These are phyloP conservation scores for Immersiella caudata DNA, from an alignment of 495 filamentous ascomycete species.

Conservation along the genomic window DNA sequence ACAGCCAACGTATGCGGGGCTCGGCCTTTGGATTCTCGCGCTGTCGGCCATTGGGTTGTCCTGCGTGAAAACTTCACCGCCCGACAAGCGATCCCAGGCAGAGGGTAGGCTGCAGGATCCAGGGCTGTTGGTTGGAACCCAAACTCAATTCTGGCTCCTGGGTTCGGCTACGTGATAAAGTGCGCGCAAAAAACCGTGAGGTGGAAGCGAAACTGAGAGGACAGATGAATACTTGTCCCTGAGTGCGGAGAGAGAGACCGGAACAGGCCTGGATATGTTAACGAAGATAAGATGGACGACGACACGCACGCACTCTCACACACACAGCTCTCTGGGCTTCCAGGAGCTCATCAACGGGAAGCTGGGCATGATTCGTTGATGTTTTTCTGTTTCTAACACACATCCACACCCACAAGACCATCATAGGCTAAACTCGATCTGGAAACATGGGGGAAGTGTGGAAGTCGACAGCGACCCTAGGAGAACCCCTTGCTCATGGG, in stretches of 20 bases:
- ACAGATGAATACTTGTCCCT: neutral
- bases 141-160: slow-evolving; percentile 15
- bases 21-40: neutral
- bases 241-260: neutral
- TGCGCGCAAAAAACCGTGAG: neutral
- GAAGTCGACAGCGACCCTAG: neutral
- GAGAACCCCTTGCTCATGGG: neutral
- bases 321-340: neutral
- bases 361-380: slow-evolving; percentile 6
- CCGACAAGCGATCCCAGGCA: slow-evolving; percentile 2
- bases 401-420: neutral
- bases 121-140: neutral
- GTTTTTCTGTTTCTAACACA: neutral
- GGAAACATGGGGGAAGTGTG: neutral
- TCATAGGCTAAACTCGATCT: slow-evolving; percentile 17
- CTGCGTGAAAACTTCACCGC: neutral
- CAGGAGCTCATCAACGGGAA: neutral
- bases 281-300: neutral
- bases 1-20: neutral
- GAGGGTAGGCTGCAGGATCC: slow-evolving; percentile 13
- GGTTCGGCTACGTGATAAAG: slow-evolving; percentile 3
- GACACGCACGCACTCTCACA: neutral
- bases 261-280: neutral
- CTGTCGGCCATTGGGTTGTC: neutral
- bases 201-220: neutral